phyloP scores from a whole-genome alignment of 176 grass and related monocot species.

The Phragmites australis region DNA sequence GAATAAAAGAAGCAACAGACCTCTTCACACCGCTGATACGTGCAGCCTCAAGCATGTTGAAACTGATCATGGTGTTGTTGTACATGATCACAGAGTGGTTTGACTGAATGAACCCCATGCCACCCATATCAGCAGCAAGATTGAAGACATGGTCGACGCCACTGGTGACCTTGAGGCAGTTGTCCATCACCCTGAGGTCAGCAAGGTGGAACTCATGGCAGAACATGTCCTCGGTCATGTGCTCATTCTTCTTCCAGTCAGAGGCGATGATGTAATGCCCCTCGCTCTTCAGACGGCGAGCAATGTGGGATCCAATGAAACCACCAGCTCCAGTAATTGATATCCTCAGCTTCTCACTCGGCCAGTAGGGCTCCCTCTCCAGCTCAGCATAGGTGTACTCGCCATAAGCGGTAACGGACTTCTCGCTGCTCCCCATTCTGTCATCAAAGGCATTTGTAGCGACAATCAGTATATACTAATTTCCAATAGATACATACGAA shows the following conservation, averaged over 20 bases:
- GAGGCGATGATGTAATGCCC: slow-evolving; percentile 86
- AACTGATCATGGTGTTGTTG: slow-evolving; percentile 97
- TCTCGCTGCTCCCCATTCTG: slow-evolving; percentile 74
- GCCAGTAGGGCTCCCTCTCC: slow-evolving; percentile 80
- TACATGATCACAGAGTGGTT: slow-evolving; percentile 91
- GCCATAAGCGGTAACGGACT: slow-evolving; percentile 51
- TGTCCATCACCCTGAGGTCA: slow-evolving; percentile 89
- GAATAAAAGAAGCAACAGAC: slow-evolving; percentile 29
- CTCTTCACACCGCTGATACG: slow-evolving; percentile 85
- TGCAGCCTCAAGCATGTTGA: slow-evolving; percentile 84
- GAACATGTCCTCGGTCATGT: slow-evolving; percentile 93
- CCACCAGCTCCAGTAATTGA: slow-evolving; percentile 83
- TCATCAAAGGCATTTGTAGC: slow-evolving; percentile 15
- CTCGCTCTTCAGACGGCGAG: slow-evolving; percentile 72
- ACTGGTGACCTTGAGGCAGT: slow-evolving; percentile 75
- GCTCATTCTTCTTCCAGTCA: slow-evolving; percentile 95
- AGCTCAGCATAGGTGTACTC: slow-evolving; percentile 80
- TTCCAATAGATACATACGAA: not conserved
- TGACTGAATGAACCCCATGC: slow-evolving; percentile 90
- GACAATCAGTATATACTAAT: not conserved
- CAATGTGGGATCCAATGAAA: slow-evolving; percentile 89
- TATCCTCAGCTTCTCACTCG: slow-evolving; percentile 65
- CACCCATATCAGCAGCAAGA: slow-evolving; percentile 90
- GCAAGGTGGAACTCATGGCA: slow-evolving; percentile 90
- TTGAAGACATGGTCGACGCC: slow-evolving; percentile 80